A percentile compares a stretch with the other conserved stretches of the same genome.
These are phyloP conservation scores for Arabis hirsuta DNA, from an alignment of 345 rosid genomes.

Conservation along the genomic window DNA sequence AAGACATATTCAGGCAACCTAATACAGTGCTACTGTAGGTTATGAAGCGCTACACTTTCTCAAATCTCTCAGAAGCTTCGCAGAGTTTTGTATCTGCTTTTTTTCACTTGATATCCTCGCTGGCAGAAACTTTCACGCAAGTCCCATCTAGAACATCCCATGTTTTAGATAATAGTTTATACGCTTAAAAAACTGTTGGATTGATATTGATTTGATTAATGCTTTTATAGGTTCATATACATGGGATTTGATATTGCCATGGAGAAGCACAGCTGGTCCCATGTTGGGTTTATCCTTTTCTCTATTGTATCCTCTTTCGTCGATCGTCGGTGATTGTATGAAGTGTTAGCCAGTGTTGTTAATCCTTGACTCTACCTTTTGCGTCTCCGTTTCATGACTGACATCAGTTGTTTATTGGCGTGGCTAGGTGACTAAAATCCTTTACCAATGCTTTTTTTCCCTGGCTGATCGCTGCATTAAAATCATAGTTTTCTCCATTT, in stretches of 20 bases:
- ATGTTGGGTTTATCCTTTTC: slow-evolving; percentile 88
- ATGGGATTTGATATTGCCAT: slow-evolving; percentile 99
- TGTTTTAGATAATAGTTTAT: slow-evolving; percentile 1
- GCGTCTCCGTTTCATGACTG: slow-evolving; percentile 28
- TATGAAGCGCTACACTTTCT: slow-evolving; percentile 92
- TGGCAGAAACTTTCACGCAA: slow-evolving; percentile 95
- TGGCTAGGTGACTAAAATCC: slow-evolving; percentile 36
- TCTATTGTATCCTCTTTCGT: slow-evolving; percentile 82
- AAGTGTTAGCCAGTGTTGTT: slow-evolving; percentile 29
- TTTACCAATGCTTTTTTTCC: neutral
- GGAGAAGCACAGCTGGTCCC: slow-evolving; percentile 99
- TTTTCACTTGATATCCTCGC: slow-evolving; percentile 93
- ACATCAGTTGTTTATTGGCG: slow-evolving; percentile 72
- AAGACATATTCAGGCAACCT: slow-evolving; percentile 23
- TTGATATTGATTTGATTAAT: slow-evolving; percentile 24
- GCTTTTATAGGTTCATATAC: slow-evolving; percentile 78
- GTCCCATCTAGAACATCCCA: slow-evolving; percentile 34
- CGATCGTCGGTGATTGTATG: slow-evolving; percentile 18
- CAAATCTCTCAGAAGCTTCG: slow-evolving; percentile 89
- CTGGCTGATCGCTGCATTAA: slow-evolving; percentile 6
- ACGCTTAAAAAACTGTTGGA: neutral
- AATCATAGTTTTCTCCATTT: slow-evolving; percentile 1
- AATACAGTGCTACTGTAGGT: slow-evolving; percentile 42
- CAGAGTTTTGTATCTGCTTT: slow-evolving; percentile 87
- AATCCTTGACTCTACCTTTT: slow-evolving; percentile 56